Evolutionary conservation across 352 stramenopile species (phyloP).

Genomic region (Pelagophyceae sp.): DNA sequence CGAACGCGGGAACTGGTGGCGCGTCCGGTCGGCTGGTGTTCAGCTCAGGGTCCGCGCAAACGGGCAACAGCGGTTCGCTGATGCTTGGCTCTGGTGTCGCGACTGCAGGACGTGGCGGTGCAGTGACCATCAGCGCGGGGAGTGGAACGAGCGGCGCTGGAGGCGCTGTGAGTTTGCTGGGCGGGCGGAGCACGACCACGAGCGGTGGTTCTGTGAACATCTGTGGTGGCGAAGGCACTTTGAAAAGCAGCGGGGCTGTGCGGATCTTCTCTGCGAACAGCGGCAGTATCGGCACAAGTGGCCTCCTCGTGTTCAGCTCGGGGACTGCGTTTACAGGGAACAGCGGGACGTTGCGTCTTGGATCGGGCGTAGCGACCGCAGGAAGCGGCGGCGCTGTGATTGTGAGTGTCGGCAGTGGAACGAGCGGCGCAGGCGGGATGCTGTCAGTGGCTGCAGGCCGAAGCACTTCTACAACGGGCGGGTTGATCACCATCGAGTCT

Average conservation of each 20-base stretch:
- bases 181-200: background rate
- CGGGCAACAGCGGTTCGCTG: slow-evolving; percentile 26
- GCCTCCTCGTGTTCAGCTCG: slow-evolving; percentile 24
- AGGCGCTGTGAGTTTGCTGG: slow-evolving; percentile 22
- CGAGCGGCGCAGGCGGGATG: background rate
- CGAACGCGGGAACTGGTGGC: background rate
- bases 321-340: slow-evolving; percentile 28
- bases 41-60: slow-evolving; percentile 26
- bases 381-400: slow-evolving; percentile 25
- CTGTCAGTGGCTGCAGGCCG: background rate
- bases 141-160: slow-evolving; percentile 21
- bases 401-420: slow-evolving; percentile 25
- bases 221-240: slow-evolving; percentile 11
- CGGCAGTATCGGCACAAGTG: background rate
- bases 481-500: background rate
- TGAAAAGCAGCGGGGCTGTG: slow-evolving; percentile 26
- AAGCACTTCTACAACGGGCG: background rate
- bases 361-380: slow-evolving; percentile 21
- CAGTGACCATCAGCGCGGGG: slow-evolving; percentile 26
- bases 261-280: slow-evolving; percentile 26
- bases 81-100: slow-evolving; percentile 25
- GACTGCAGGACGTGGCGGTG: slow-evolving; percentile 24
- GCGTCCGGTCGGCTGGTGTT: slow-evolving; percentile 6
- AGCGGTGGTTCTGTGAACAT: background rate
- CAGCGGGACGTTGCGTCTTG: slow-evolving; percentile 28